Percentiles rank a stretch among this genome's conserved stretches.
Evolutionary conservation across 179 eudicot genomes (phyloP).

Genomic region (Drosera spatulata): DNA sequence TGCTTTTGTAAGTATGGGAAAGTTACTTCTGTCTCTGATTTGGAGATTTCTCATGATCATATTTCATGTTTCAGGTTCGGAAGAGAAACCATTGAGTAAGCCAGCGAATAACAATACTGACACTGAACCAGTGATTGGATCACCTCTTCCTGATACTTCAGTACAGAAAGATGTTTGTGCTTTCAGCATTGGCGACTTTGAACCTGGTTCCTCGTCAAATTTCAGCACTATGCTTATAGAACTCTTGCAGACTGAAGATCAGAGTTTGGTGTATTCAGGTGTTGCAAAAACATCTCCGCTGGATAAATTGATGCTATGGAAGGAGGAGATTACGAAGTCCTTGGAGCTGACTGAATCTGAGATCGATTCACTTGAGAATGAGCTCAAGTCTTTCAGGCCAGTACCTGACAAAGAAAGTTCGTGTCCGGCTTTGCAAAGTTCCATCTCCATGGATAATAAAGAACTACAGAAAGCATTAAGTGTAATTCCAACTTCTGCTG

Average conservation of each 20-base stretch:
- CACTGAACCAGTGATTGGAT: slow-evolving; percentile 32
- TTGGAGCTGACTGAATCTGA: slow-evolving; percentile 79
- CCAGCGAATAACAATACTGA: slow-evolving; percentile 27
- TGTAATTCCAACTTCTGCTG: slow-evolving; percentile 22
- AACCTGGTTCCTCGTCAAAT: slow-evolving; percentile 28
- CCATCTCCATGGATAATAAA: slow-evolving; percentile 20
- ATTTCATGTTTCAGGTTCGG: slow-evolving; percentile 40
- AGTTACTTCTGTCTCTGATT: too few species aligned
- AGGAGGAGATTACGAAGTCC: slow-evolving; percentile 56
- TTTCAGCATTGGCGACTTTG: slow-evolving; percentile 43
- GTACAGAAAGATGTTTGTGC: slow-evolving; percentile 28
- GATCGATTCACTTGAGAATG: slow-evolving; percentile 82
- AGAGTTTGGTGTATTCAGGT: slow-evolving; percentile 38
- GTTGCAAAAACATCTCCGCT: slow-evolving; percentile 44
- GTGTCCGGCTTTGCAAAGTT: slow-evolving; percentile 29
- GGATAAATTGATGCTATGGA: slow-evolving; percentile 61
- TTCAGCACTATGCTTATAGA: slow-evolving; percentile 50
- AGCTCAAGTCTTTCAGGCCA: slow-evolving; percentile 43
- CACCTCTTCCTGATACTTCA: slow-evolving; percentile 29
- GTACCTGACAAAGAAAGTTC: slow-evolving; percentile 19
- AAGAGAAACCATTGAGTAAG: slow-evolving; percentile 43
- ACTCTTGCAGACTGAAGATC: slow-evolving; percentile 48
- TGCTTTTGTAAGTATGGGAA: too few species aligned
- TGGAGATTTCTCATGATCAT: too few species aligned
- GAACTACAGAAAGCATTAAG: slow-evolving; percentile 20